Evolutionary conservation across 257 asterid genomes (phyloP), one percentile per base, ranked within the genome.

Genomic region (Solanum ossicruentum): DNA sequence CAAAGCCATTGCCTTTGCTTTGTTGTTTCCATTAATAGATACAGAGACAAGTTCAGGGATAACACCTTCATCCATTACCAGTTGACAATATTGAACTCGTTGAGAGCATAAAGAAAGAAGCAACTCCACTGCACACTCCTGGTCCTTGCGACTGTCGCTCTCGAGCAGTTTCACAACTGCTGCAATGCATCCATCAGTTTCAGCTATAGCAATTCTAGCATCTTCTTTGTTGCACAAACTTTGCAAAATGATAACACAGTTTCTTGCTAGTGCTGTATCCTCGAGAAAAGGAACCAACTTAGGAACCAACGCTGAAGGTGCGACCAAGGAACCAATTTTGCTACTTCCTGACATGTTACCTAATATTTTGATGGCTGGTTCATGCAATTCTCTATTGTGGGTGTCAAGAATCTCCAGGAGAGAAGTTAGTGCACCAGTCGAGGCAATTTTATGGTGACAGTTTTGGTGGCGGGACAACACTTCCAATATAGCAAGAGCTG

Each of bases 71-170:
- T 88, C 88, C 97, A 95, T 91, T 36, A 92, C 95, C 81, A 93
- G 78, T 85, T 84, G 84, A 85, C 97, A 91, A 65, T 88, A 92
- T 5, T 85, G 81, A 23, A 61, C 83, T 1, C 92, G 71, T 60
- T 92, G 93, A 54, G 91, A 87, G 92, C 98, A 97, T 81, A 95
- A 55, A 7, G 93, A 90, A 15, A 95, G 95, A 85, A 97, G 98
- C 63, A 97, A 71, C 16, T 82, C 83, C 15, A 93, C 97, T 0
- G 98, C 97, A 18, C 86, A 69, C 85, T 96, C 98, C 88, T 95
- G 99, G 56, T 88, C 91, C 77, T 91, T 93, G 2, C 5, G 88
- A 78, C 87, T 89, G 16, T 88, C 97, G 12, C 81, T 85, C 84
- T 95, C 98, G 0, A 96, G 93, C n/a, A 93, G 66, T 84, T 85